Evolutionary conservation across 1,284 basidiomycete genomes (phyloP), one percentile per base, ranked within the genome.

Genomic region (Moesziomyces globuligerus): DNA sequence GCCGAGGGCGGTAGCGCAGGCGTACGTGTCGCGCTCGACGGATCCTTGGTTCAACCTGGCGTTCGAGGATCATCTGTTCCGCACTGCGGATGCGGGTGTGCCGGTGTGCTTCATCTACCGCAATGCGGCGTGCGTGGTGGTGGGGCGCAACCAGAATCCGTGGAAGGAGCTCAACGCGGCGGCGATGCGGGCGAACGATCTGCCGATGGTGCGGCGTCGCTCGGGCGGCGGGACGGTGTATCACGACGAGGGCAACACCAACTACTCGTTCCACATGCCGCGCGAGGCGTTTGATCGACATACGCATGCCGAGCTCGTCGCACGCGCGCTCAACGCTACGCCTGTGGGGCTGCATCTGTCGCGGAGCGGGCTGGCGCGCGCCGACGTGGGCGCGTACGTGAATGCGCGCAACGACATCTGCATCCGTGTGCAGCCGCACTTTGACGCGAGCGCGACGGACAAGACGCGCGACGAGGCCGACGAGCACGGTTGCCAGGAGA

Each of bases 141-240:
- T 98, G 55, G 96, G 96, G 0, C 86, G 95, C 48, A 96, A 98
- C 82, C 95, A 98, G 86, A 98, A 98, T 76, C 93, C 94, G 20
- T 98, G 95, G 95, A 94, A 92, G 81, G 96, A 99, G 83, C 89
- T 94, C 60, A 94, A 96, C 76, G 85, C 91, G 43, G 75, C 81
- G 3, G 84, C 86, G 8, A 85, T 91, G 26, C 76, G 82, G 10
- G 74, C 83, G 8, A 82, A 85, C n/a, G 85, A 84, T 3, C 86
- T 95, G 10, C 91, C 92, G 0, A 90, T 94, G 75, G 88, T 98
- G 34, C 86, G 95, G 41, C 86, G 96, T 61, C 86, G 91, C 56
- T 94, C 92, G 71, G 96, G 96, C 11, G 96, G 96, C n/a, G 96
- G 96, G 7, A 92, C 96, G 0, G 96, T 98, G 4, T 99, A 93